Base-by-base conservation (phyloP, 1,284 basidiomycete genomes). In the Irpex sp. region DNA sequence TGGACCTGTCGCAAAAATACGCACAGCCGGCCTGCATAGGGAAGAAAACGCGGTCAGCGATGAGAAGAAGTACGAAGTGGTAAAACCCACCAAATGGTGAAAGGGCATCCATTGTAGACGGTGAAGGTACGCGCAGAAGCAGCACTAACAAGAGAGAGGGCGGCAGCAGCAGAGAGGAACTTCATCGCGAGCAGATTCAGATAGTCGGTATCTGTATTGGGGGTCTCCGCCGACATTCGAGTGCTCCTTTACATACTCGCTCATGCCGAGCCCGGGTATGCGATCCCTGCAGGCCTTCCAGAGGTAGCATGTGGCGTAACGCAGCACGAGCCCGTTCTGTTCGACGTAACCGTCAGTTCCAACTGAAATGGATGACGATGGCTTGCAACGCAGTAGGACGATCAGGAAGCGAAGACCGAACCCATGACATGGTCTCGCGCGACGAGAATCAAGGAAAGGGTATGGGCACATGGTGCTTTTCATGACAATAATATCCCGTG, bases 1-100 rank as follows among this genome's bases (percentile, higher is more conserved):
- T 15, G 15, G 26, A 8, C 7, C 15, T 15, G 13, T 5, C 2
- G 19, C 4, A 50, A 9, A 37, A 5, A 17, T 31, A 67, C 71
- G 37, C 66, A 76, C 74, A 60, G 73, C 75, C 59, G 74, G 74
- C 75, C 74, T 77, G 59, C 19, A 26, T 49, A 26, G 33, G 26
- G 11, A 50, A 26, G n/a, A 13, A 54, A 2, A 55, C 58, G 26
- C 26, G 61, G 54, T 64, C 35, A 58, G 46, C 4, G 21, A 39
- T 49, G 15, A 31, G 35, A 15, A 53, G 33, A 55, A 36, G 58
- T 11, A 1, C 15, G 36, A 26, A 8, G 26, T 26, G 3, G 26
- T 49, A 17, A 15, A 7, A 67, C 70, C 21, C 53, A 68, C 73
- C 73, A 75, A 56, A 75, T 69, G 9, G 72, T 75, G 66, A 72